phyloP scores from a whole-genome alignment of 805 yeast species.

The Ogataea pini region DNA sequence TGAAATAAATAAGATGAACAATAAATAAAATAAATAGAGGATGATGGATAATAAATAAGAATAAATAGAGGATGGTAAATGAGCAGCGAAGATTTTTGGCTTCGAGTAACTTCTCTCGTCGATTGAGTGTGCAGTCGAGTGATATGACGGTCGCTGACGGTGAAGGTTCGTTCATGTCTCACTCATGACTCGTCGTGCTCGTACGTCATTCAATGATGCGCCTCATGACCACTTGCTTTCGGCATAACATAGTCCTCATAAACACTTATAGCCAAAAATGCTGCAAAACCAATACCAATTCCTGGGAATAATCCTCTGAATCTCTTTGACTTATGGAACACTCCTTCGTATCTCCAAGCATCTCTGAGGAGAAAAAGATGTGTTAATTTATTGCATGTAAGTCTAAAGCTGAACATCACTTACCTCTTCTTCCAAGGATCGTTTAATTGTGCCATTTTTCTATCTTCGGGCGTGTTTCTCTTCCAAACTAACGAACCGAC shows the following conservation, averaged over 20 bases:
- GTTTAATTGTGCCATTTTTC: slow-evolving; percentile 29
- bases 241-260: slow-evolving; percentile 53
- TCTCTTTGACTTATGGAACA: slow-evolving; percentile 68
- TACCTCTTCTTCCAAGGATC: slow-evolving; percentile 50
- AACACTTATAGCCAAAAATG: slow-evolving; percentile 63
- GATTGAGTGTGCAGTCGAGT: too few relatives aligned
- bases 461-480: too few relatives aligned
- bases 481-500: too few relatives aligned
- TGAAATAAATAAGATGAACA: slow-evolving; percentile 9
- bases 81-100: too few relatives aligned
- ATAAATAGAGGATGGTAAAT: too few relatives aligned
- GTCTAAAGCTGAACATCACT: too few relatives aligned
- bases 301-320: slow-evolving; percentile 79
- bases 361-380: too few relatives aligned
- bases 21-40: not conserved
- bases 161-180: too few relatives aligned
- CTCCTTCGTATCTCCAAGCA: slow-evolving; percentile 89
- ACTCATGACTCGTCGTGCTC: too few relatives aligned
- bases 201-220: slow-evolving; percentile 1
- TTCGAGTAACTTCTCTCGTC: too few relatives aligned
- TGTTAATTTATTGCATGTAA: too few relatives aligned
- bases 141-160: too few relatives aligned
- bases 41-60: not conserved
- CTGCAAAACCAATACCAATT: slow-evolving; percentile 73
- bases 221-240: slow-evolving; percentile 12